Percentiles rank a stretch among this genome's conserved stretches.
Conservation (phyloP, 441 rosid species). For the Sinapis alba region DNA sequence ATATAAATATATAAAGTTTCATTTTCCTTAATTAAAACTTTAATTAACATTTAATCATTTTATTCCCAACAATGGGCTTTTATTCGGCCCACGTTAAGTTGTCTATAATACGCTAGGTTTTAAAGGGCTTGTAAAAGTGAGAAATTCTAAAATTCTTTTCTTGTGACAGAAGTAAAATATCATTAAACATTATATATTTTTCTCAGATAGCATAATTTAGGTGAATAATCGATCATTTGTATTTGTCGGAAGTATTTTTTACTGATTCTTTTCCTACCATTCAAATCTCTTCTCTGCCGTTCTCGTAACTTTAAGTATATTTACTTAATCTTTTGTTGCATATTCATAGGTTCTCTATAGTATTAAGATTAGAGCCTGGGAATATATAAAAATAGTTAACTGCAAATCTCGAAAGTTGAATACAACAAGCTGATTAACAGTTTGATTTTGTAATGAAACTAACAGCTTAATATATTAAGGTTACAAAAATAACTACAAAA, state of each 20-base stretch:
- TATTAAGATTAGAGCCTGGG: neutral
- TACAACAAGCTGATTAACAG: constrained; percentile 20
- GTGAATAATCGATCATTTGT: neutral
- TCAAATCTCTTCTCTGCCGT: neutral
- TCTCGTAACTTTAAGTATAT: neutral
- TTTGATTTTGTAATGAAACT: neutral
- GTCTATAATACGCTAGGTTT: neutral
- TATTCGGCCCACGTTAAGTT: neutral
- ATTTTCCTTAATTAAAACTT: no score
- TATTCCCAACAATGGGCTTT: neutral
- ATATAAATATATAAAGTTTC: no score
- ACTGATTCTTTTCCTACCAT: neutral
- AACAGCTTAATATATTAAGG: neutral
- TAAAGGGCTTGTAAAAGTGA: neutral
- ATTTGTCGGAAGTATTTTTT: neutral
- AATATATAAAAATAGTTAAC: constrained; percentile 1
- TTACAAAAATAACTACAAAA: neutral
- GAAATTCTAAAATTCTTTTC: constrained; percentile 13
- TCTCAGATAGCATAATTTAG: neutral
- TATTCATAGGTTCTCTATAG: neutral
- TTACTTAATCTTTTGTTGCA: neutral
- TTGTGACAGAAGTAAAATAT: constrained; percentile 13
- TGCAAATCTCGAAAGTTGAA: constrained; percentile 1
- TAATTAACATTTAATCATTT: no score
- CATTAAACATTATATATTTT: neutral